phyloP scores from a whole-genome alignment of 2,329 filamentous ascomycete genomes.

The Pseudogymnoascus sp. region DNA sequence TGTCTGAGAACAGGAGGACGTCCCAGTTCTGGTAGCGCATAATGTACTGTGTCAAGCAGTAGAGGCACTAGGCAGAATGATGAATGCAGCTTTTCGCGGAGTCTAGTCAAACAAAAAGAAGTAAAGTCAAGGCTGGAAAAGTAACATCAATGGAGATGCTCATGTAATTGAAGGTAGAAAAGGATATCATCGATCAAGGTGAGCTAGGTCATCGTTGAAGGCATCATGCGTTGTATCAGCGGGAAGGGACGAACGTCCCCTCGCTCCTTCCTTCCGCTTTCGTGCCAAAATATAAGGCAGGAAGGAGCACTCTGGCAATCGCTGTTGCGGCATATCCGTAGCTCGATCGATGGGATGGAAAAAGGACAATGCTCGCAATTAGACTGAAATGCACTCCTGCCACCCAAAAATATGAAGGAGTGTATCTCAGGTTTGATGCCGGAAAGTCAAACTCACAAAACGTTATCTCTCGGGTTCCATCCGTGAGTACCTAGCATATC shows the following conservation, averaged over 20 bases:
- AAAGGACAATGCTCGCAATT: neutral
- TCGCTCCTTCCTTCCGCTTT: neutral
- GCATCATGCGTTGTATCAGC: too few species aligned
- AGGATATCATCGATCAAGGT: neutral
- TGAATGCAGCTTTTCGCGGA: neutral
- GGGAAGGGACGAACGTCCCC: neutral
- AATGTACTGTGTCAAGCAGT: slow-evolving; percentile 20
- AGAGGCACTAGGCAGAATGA: neutral
- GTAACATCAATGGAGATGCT: neutral
- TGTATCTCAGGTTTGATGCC: neutral
- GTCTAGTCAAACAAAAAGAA: neutral
- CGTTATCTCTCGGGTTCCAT: neutral
- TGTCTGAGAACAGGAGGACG: slow-evolving; percentile 65
- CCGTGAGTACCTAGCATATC: neutral
- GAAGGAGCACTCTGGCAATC: neutral
- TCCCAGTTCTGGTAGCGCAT: slow-evolving; percentile 90
- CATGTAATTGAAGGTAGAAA: neutral
- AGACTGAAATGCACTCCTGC: neutral
- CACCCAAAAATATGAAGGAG: neutral
- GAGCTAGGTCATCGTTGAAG: neutral
- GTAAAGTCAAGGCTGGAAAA: neutral
- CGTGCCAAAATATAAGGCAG: neutral
- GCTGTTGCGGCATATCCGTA: neutral
- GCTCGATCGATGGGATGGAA: neutral
- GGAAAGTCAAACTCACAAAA: neutral